These are phyloP conservation scores for Clarireedia hainanense DNA, from an alignment of 2,329 filamentous ascomycete species.

Conservation along the genomic window DNA sequence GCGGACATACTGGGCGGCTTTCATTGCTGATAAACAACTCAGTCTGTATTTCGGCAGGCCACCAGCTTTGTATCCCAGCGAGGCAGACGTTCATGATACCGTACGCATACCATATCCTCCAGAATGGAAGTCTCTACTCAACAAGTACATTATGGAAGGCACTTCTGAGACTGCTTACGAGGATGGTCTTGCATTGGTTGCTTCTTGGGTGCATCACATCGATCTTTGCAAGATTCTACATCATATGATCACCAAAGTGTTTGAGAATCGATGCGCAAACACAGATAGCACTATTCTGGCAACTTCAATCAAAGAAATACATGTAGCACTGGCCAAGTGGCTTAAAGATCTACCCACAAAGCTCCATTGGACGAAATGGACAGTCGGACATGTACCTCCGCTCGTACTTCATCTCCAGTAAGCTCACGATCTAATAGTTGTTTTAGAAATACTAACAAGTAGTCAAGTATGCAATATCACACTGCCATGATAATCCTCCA, in stretches of 20 bases:
- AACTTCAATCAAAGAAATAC: conserved; percentile 37
- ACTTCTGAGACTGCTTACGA: conserved; percentile 39
- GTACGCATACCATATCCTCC: conserved; percentile 41
- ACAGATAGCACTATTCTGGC: conserved; percentile 35
- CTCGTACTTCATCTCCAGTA: conserved; percentile 41
- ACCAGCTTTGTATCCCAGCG: conserved; percentile 40
- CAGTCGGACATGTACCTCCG: conserved; percentile 37
- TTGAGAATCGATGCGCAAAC: conserved; percentile 39
- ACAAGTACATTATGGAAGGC: conserved; percentile 39
- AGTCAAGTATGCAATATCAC: conserved; percentile 38
- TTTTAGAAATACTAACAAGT: neutral
- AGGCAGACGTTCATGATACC: conserved; percentile 42
- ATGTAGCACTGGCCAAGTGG: conserved; percentile 40
- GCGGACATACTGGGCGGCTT: conserved; percentile 43
- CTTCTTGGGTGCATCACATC: conserved; percentile 39
- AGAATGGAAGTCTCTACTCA: conserved; percentile 40
- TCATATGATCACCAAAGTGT: conserved; percentile 42
- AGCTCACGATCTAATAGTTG: neutral
- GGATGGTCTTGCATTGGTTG: conserved; percentile 37
- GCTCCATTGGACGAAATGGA: conserved; percentile 45
- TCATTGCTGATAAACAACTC: conserved; percentile 42
- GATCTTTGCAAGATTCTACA: conserved; percentile 43
- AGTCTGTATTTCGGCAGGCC: conserved; percentile 44
- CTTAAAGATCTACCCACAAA: conserved; percentile 37
- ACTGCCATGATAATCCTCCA: conserved; percentile 45